phyloP scores from a whole-genome alignment of 2,329 filamentous ascomycete species.

The Raffaelea albimanens region DNA sequence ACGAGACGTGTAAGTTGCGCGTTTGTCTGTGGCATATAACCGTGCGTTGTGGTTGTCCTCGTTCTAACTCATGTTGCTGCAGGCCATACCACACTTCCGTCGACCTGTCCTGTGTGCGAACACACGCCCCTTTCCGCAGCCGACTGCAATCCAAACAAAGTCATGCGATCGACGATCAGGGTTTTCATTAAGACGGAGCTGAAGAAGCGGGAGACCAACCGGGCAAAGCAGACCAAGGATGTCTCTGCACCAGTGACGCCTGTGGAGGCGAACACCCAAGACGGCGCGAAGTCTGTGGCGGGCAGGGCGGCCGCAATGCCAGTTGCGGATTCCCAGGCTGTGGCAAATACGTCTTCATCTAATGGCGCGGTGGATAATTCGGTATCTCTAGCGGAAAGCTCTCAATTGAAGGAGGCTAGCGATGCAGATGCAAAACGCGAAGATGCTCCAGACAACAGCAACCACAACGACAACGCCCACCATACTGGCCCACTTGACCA shows the following conservation, averaged over 20 bases:
- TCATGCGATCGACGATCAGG: constrained; percentile 82
- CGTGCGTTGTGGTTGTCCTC: neutral
- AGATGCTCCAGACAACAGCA: constrained; percentile 4
- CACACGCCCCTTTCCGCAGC: constrained; percentile 80
- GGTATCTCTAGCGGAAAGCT: constrained; percentile 4
- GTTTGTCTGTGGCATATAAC: neutral
- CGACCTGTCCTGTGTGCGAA: constrained; percentile 85
- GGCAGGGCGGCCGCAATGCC: constrained; percentile 5
- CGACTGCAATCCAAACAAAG: constrained; percentile 82
- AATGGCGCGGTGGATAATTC: constrained; percentile 7
- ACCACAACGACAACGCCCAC: constrained; percentile 2
- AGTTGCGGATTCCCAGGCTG: constrained; percentile 5
- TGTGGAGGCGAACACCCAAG: constrained; percentile 23
- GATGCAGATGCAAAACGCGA: constrained; percentile 5
- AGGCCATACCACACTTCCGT: constrained; percentile 59
- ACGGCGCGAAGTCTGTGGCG: neutral
- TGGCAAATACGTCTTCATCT: constrained; percentile 3
- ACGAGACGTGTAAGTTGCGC: constrained; percentile 66
- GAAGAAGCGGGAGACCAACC: constrained; percentile 69
- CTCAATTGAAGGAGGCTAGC: constrained; percentile 8
- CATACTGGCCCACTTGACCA: constrained; percentile 8
- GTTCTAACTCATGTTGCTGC: neutral
- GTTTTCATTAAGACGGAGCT: constrained; percentile 86
- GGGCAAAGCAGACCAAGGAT: constrained; percentile 37
- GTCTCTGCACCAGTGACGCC: constrained; percentile 27